phyloP scores from a whole-genome alignment of 2,329 filamentous ascomycete species.

The Onygenales sp. region DNA sequence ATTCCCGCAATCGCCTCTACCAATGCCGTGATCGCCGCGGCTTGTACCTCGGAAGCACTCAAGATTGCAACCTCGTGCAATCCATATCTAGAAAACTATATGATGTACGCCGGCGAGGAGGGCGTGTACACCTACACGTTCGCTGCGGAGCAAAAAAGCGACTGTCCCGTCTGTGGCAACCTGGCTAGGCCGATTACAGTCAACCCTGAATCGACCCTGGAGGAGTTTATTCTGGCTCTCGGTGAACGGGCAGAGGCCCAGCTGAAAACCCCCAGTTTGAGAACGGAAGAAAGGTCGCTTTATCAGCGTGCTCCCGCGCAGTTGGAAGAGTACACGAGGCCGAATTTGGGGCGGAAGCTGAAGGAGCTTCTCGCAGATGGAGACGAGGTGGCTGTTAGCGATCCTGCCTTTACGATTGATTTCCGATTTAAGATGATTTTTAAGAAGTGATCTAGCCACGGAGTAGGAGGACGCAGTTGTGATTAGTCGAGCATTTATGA shows the following conservation, averaged over 20 bases:
- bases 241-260: slow-evolving; percentile 79
- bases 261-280: slow-evolving; percentile 84
- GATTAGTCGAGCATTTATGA: not conserved
- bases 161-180: slow-evolving; percentile 90
- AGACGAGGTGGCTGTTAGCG: slow-evolving; percentile 84
- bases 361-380: slow-evolving; percentile 67
- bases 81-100: slow-evolving; percentile 83
- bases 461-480: not conserved
- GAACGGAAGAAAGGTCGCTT: slow-evolving; percentile 70
- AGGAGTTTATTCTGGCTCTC: slow-evolving; percentile 77
- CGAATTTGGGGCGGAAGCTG: slow-evolving; percentile 72
- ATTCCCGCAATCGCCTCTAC: slow-evolving; percentile 97
- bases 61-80: slow-evolving; percentile 82
- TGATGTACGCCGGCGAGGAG: slow-evolving; percentile 98
- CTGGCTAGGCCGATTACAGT: slow-evolving; percentile 66
- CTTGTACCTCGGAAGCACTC: slow-evolving; percentile 93
- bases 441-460: slow-evolving; percentile 13
- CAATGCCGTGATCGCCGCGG: slow-evolving; percentile 90
- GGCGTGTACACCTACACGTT: slow-evolving; percentile 97
- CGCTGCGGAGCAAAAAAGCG: slow-evolving; percentile 83
- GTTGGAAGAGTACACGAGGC: slow-evolving; percentile 73
- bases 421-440: slow-evolving; percentile 52
- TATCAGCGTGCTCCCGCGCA: slow-evolving; percentile 81
- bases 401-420: slow-evolving; percentile 75
- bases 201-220: slow-evolving; percentile 61